A percentile compares a stretch with the other conserved stretches of the same genome.
These are phyloP conservation scores for Parastagonospora nodorum DNA, from an alignment of 2,329 filamentous ascomycete species.

Conservation along the genomic window DNA sequence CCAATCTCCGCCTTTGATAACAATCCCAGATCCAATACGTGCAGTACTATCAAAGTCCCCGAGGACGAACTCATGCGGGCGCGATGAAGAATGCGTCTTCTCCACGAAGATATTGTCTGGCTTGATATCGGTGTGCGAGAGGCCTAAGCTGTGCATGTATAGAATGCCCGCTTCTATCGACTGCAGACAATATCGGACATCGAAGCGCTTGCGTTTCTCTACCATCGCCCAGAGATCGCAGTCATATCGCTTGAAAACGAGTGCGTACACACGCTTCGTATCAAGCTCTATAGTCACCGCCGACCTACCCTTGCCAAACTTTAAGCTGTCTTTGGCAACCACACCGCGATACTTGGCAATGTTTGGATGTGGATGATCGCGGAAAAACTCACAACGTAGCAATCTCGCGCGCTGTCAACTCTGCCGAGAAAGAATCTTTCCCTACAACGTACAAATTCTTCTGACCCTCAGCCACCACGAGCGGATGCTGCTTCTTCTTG, in stretches of 20 bases:
- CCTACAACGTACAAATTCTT: background rate
- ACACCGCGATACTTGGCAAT: conserved; percentile 6
- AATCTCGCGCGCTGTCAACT: background rate
- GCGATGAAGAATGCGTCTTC: background rate
- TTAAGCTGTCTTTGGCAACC: background rate
- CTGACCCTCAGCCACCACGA: background rate
- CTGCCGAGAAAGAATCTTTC: background rate
- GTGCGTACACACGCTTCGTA: conserved; percentile 1
- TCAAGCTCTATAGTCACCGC: background rate
- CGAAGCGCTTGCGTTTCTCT: background rate
- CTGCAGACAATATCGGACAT: conserved; percentile 1
- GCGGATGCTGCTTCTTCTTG: background rate
- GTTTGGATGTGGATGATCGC: conserved; percentile 2
- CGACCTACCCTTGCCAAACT: background rate
- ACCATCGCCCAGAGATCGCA: conserved; percentile 6
- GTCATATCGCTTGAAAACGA: conserved; percentile 5
- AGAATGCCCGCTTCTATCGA: background rate
- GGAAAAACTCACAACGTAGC: conserved; percentile 2
- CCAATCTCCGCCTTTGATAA: background rate
- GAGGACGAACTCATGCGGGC: background rate
- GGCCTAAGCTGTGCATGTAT: conserved; percentile 1
- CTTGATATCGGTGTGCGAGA: conserved; percentile 7
- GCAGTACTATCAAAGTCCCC: conserved; percentile 8
- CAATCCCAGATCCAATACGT: background rate
- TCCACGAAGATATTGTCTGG: conserved; percentile 4